Evolutionary conservation across 768 basidiomycete genomes (phyloP).

Genomic region (Hydnum rufescens): DNA sequence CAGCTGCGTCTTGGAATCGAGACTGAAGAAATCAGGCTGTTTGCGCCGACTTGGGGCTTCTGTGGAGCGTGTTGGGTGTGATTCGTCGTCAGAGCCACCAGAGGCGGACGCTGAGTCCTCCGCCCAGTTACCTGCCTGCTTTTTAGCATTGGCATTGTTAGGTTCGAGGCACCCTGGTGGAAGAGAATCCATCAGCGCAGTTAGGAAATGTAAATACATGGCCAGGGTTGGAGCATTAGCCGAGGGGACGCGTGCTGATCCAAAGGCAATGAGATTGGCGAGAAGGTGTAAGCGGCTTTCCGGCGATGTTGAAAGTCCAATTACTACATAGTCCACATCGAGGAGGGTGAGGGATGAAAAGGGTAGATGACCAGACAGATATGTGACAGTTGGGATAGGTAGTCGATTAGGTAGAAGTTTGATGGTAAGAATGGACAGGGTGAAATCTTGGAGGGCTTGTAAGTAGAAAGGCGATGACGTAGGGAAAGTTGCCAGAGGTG

Average conservation of each 20-base stretch:
- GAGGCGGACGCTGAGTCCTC: background rate
- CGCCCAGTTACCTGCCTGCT: background rate
- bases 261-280: constrained; percentile 51
- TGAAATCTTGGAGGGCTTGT: constrained; percentile 23
- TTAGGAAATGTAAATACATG: constrained; percentile 34
- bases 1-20: constrained; percentile 41
- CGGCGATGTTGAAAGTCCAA: background rate
- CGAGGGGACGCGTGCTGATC: constrained; percentile 35
- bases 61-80: background rate
- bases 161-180: constrained; percentile 6
- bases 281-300: constrained; percentile 29
- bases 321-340: background rate
- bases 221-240: constrained; percentile 28
- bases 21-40: no score
- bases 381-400: constrained; percentile 38
- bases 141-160: constrained; percentile 1
- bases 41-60: constrained; percentile 21
- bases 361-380: constrained; percentile 47
- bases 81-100: background rate
- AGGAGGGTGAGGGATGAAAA: constrained; percentile 23
- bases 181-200: constrained; percentile 19
- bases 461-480: constrained; percentile 15
- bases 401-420: constrained; percentile 63
- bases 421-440: constrained; percentile 43
- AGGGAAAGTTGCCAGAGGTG: constrained; percentile 21